Evolutionary conservation across 1,284 basidiomycete species (phyloP), one percentile per base, ranked within the genome.

Genomic region (Omphalotus olearius): DNA sequence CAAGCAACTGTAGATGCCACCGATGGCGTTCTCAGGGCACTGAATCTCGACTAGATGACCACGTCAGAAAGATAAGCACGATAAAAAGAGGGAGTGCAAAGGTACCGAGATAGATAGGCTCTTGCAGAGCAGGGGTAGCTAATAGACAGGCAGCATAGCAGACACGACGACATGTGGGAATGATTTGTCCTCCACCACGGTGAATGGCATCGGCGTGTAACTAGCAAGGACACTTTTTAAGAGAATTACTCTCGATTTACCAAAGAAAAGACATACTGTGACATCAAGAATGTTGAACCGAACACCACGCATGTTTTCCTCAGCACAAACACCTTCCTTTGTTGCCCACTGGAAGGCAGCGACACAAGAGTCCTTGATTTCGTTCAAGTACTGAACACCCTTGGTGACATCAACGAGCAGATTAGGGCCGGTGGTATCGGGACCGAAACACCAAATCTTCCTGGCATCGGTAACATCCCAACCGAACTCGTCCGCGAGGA

Each of bases 381-480:
- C 97, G 69, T 92, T 93, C 61, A 95, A 77, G 76, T 94, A 95
- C 67, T 96, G 93, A 56, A 98, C 95, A 82, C 94, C 96, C 85
- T 99, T 99, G 67, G 97, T 98, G 64, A 90, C 91, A 78, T 99
- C 97, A 64, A 98, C 91, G 70, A 99, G 78, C 72, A 99, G 71
- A 79, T 99, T 99, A 58, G 97, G 88, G 54, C 97, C 97, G 61
- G 91, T 95, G 53, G 93, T 98, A 64, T 99, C 97, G 60, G 97
- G 97, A 65, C 96, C 96, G 80, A 99, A 99, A 76, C 91, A 93
- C 97, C 97, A 99, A 68, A 99, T 98, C 84, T 98, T 98, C 71
- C 97, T 84, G 62, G 97, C 97, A 67, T 99, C 97, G 58, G 96
- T 97, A 63, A 99, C 95, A 72, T 99, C 97, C 97, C 97, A 99